These are phyloP conservation scores for Kodamaea nitidulidarum DNA, from an alignment of 805 yeast genomes.

Conservation along the genomic window DNA sequence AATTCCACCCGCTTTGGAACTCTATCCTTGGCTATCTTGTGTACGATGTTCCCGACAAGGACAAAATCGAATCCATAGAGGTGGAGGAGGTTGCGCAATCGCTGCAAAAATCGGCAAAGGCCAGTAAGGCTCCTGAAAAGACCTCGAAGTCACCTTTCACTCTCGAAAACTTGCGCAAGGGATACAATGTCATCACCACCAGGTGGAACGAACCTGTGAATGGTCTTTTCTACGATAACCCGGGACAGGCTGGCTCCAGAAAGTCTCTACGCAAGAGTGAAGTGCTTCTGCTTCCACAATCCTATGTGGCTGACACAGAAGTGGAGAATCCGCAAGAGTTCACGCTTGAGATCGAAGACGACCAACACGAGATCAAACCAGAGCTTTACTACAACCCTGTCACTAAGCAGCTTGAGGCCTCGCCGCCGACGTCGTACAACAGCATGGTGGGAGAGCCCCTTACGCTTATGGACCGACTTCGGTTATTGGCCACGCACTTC, in stretches of 20 bases:
- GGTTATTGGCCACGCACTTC: not conserved
- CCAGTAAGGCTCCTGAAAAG: conserved; percentile 1
- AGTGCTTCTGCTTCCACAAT: conserved; percentile 5
- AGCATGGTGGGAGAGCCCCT: conserved; percentile 6
- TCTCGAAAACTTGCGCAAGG: conserved; percentile 9
- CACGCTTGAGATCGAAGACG: conserved; percentile 26
- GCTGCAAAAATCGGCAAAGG: not conserved
- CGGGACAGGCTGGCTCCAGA: not conserved
- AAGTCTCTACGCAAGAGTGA: not conserved
- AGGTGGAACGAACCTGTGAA: conserved; percentile 30
- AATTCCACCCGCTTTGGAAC: conserved; percentile 37
- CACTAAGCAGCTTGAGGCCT: conserved; percentile 29
- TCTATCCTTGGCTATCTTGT: conserved; percentile 35
- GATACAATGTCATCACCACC: conserved; percentile 20
- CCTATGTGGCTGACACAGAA: conserved; percentile 5
- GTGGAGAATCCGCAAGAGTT: conserved; percentile 20
- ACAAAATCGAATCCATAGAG: conserved; percentile 5
- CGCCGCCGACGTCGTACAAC: conserved; percentile 18
- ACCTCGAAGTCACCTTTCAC: conserved; percentile 3
- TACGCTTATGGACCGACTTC: not conserved
- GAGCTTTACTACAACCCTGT: conserved; percentile 31
- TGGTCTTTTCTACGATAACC: conserved; percentile 6
- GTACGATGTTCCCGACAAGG: conserved; percentile 16
- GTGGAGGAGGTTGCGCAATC: too few species aligned
- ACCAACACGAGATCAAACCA: conserved; percentile 19